Conservation (phyloP, 495 filamentous ascomycete species). For the Haplographium delicatum region DNA sequence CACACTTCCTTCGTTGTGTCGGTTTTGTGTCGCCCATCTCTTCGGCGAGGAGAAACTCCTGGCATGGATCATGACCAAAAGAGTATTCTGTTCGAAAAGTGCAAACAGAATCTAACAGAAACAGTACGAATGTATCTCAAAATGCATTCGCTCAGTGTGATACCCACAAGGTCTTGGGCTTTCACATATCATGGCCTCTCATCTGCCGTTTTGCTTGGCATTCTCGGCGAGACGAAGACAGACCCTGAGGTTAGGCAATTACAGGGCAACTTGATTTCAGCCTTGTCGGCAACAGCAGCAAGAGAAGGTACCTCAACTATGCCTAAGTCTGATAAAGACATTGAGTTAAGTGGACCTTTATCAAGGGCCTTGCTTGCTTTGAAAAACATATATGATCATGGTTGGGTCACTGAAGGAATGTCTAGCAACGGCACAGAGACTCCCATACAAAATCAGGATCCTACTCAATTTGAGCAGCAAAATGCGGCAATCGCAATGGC, state of each 20-base stretch:
- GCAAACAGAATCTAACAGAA: slow-evolving; percentile 57
- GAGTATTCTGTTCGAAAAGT: slow-evolving; percentile 43
- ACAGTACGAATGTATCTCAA: slow-evolving; percentile 65
- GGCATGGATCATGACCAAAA: slow-evolving; percentile 39
- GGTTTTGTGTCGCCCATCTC: slow-evolving; percentile 48
- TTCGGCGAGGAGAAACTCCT: slow-evolving; percentile 36
- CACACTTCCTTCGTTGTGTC: slow-evolving; percentile 52
- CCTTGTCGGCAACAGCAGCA: slow-evolving; percentile 47
- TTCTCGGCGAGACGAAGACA: slow-evolving; percentile 54
- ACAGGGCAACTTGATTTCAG: slow-evolving; percentile 50
- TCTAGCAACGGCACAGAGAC: not conserved
- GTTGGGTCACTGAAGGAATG: slow-evolving; percentile 29
- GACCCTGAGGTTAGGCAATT: slow-evolving; percentile 51
- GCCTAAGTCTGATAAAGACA: slow-evolving; percentile 43
- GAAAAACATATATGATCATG: slow-evolving; percentile 54
- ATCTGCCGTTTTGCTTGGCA: slow-evolving; percentile 59
- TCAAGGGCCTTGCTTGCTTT: slow-evolving; percentile 47
- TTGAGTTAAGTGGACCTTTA: slow-evolving; percentile 49
- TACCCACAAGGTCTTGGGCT: slow-evolving; percentile 61
- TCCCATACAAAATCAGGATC: slow-evolving; percentile 23
- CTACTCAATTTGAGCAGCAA: slow-evolving; percentile 38
- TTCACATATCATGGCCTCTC: slow-evolving; percentile 61
- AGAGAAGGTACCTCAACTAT: slow-evolving; percentile 34
- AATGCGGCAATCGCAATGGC: slow-evolving; percentile 52
- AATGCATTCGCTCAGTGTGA: slow-evolving; percentile 60